These are phyloP conservation scores for Candida patagonica DNA, from an alignment of 805 yeast genomes.

Conservation along the genomic window DNA sequence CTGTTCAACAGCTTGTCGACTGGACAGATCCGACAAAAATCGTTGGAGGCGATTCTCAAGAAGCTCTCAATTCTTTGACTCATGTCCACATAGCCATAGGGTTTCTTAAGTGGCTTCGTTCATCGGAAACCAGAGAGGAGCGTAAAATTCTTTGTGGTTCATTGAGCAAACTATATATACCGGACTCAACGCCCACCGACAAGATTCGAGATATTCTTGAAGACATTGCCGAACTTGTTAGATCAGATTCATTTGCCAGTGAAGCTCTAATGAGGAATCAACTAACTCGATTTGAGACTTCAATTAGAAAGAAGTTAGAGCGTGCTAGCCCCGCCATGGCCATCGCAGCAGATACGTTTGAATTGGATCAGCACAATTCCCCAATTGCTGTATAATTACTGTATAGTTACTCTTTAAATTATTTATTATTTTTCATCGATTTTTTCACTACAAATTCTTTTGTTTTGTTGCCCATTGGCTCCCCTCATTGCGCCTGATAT, in stretches of 20 bases:
- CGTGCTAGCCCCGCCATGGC: neutral
- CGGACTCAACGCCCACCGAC: conserved; percentile 24
- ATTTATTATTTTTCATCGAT: too few species aligned
- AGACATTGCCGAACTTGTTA: conserved; percentile 27
- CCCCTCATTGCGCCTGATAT: too few species aligned
- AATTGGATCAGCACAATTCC: too few species aligned
- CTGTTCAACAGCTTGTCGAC: conserved; percentile 61
- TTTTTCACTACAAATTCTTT: too few species aligned
- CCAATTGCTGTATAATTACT: too few species aligned
- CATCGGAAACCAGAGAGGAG: conserved; percentile 39
- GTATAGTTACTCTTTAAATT: too few species aligned
- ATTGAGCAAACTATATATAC: conserved; percentile 40
- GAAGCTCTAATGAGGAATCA: conserved; percentile 31
- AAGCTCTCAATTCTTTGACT: conserved; percentile 34
- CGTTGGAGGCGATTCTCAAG: conserved; percentile 42
- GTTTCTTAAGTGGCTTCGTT: conserved; percentile 39
- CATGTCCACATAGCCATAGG: conserved; percentile 52
- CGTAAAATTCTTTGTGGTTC: conserved; percentile 46
- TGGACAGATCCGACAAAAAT: conserved; percentile 68
- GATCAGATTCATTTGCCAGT: conserved; percentile 20
- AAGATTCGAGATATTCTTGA: conserved; percentile 23
- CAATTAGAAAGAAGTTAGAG: conserved; percentile 16
- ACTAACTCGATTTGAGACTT: conserved; percentile 24
- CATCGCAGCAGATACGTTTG: too few species aligned
- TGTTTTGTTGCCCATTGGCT: too few species aligned